Evolutionary conservation across 148 eudicot species (phyloP).

Genomic region (Pouteria glomerata): DNA sequence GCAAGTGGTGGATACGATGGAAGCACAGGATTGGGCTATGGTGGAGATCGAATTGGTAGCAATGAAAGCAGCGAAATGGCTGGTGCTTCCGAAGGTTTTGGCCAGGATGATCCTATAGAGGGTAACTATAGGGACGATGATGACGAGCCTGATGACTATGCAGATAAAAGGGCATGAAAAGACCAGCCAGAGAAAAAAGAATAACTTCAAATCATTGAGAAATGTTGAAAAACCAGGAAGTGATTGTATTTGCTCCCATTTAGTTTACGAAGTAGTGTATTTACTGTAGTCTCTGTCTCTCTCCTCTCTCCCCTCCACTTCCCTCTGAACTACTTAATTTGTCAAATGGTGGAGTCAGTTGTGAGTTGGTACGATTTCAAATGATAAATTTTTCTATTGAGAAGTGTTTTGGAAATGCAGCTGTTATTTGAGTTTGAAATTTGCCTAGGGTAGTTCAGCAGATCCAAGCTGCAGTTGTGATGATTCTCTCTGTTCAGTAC

Average conservation of each 20-base stretch:
- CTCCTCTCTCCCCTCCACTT: no score
- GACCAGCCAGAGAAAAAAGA: neutral
- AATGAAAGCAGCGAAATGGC: slow-evolving; percentile 5
- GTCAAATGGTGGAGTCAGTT: neutral
- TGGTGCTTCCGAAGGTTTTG: slow-evolving; percentile 21
- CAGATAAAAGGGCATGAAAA: slow-evolving; percentile 31
- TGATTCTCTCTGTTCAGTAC: neutral
- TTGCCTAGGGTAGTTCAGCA: no score
- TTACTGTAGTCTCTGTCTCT: no score
- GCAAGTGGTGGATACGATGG: neutral
- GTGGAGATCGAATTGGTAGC: neutral
- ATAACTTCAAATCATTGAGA: neutral
- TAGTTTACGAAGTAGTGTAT: neutral
- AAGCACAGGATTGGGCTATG: neutral
- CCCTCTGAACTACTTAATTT: neutral
- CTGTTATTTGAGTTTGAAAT: neutral
- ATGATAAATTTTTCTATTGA: neutral
- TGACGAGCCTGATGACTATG: slow-evolving; percentile 32
- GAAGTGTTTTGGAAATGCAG: neutral
- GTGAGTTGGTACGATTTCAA: neutral
- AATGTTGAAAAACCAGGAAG: neutral
- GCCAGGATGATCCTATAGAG: slow-evolving; percentile 23
- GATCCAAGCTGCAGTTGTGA: neutral
- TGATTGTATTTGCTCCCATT: neutral
- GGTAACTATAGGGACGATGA: slow-evolving; percentile 30